Evolutionary conservation across 2,329 filamentous ascomycete genomes (phyloP).

Genomic region (Aspergillus caelatus): DNA sequence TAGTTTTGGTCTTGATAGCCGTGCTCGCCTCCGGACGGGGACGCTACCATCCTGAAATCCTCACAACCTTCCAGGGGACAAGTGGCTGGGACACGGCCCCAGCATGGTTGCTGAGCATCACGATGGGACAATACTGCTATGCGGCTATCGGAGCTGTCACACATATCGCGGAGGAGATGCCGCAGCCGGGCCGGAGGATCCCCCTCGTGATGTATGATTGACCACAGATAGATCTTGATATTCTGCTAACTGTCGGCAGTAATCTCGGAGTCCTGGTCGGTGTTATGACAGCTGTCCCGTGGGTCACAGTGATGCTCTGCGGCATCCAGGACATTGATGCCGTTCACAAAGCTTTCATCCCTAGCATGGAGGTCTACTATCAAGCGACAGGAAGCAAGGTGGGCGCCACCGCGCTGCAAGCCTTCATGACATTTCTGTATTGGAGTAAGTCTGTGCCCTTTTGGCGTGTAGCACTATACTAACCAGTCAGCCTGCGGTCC

Average conservation of each 20-base stretch:
- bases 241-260: constrained; percentile 17
- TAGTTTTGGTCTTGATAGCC: not conserved
- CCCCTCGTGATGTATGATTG: constrained; percentile 8
- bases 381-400: constrained; percentile 6
- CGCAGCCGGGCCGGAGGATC: constrained; percentile 1
- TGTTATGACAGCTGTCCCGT: constrained; percentile 6
- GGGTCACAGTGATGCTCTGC: constrained; percentile 1
- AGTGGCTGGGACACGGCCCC: constrained; percentile 30
- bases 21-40: not conserved
- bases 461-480: not conserved
- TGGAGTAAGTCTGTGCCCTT: constrained; percentile 6
- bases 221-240: not conserved
- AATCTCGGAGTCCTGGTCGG: constrained; percentile 3
- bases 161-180: constrained; percentile 27
- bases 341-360: constrained; percentile 1
- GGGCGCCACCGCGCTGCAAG: constrained; percentile 4
- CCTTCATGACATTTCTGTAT: constrained; percentile 3
- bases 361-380: constrained; percentile 8
- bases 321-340: constrained; percentile 4
- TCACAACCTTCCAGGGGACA: constrained; percentile 19
- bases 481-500: constrained; percentile 4
- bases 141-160: constrained; percentile 26
- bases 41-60: constrained; percentile 8
- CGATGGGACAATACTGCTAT: constrained; percentile 31
- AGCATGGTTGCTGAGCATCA: constrained; percentile 26